phyloP scores from a whole-genome alignment of 108 stramenopile species.

The Schizochytrium sp. region DNA sequence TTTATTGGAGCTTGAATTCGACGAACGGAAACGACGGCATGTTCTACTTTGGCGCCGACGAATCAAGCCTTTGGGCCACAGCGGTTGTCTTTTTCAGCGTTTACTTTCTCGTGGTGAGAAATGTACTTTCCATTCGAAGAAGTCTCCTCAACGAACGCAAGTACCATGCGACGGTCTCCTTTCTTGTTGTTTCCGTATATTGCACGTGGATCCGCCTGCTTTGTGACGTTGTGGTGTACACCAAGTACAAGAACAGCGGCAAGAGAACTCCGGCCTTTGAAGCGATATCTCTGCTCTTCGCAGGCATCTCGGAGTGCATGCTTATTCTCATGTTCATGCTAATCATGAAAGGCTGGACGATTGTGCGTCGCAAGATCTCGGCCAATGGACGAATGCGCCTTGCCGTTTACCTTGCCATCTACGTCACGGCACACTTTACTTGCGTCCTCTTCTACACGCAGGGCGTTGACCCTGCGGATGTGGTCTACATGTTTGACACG shows the following conservation, averaged over 20 bases:
- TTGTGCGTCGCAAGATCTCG: slow-evolving; percentile 30
- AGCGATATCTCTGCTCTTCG: neutral
- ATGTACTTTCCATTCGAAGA: neutral
- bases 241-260: neutral
- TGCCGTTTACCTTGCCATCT: neutral
- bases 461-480: neutral
- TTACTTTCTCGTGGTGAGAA: neutral
- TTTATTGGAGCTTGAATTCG: neutral
- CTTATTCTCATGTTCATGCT: slow-evolving; percentile 19
- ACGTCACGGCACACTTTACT: neutral
- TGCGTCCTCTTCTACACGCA: neutral
- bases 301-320: neutral
- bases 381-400: slow-evolving; percentile 20
- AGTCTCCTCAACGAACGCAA: neutral
- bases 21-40: neutral
- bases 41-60: neutral
- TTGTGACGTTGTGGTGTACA: neutral
- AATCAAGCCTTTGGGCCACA: neutral
- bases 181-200: neutral
- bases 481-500: neutral
- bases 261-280: neutral
- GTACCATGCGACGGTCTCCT: neutral
- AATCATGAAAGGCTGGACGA: slow-evolving; percentile 32
- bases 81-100: neutral
- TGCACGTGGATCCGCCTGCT: neutral